Base-by-base conservation (phyloP, 1,284 basidiomycete genomes). In the Pisolithus thermaeus region DNA sequence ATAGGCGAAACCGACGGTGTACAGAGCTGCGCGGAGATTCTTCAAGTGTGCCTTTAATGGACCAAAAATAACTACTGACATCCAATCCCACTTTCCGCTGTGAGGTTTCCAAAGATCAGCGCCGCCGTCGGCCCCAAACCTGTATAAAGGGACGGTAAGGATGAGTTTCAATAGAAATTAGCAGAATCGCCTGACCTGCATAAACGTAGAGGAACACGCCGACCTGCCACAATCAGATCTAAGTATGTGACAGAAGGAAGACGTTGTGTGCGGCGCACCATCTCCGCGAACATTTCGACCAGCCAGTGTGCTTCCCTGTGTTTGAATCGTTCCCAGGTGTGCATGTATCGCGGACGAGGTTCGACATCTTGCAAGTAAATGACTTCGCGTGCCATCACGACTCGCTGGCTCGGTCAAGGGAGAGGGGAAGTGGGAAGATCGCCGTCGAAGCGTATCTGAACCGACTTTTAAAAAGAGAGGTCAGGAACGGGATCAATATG, bases 1-100 rank as follows among this genome's bases (percentile, higher is more conserved):
- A 62, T 87, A 88, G 7, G 76, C 81, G 43, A 83, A 58, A 22
- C 85, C 85, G 28, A 87, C 70, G 45, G 84, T 81, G 36, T 81
- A 64, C 9, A 84, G 42, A 32, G 81, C 85, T 86, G 53, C 22
- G 32, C 12, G 32, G 32, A 35, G 25, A 1, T 20, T 22, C 35
- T 14, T 43, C 9, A 58, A 52, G 30, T 25, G 11, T 38, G n/a
- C 9, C 7, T 23, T n/a, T 1, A 12, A 23, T 3, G 18, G 16
- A 39, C 12, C 52, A 45, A 47, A 43, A 37, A 32, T 40, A 27
- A 14, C 49, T 38, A 50, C 79, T 61, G 52, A 84, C 83, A 82
- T 46, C 78, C 78, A 16, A 81, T 51, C 43, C 69, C 72, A 46
- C 58, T 59, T 41, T 71, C 58, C 35, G 70, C 63, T 48, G 72